Base-by-base conservation (phyloP, 768 basidiomycete genomes). In the Trametes sanguinea region DNA sequence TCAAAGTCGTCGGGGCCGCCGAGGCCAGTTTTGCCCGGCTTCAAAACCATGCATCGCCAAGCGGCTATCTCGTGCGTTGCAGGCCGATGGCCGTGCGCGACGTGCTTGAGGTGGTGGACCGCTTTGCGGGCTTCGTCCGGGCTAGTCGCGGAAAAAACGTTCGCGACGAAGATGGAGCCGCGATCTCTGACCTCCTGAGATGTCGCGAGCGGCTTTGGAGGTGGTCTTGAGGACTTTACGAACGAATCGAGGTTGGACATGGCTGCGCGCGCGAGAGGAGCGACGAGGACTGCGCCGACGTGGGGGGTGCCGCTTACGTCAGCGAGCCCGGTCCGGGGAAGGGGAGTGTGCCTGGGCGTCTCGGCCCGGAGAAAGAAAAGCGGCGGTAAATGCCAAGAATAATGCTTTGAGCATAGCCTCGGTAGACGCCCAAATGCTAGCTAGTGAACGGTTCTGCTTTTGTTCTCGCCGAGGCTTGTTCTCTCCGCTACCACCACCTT, bases 181-280 rank as follows among this genome's bases (percentile, higher is more conserved):
- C 89, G 82, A 75, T 92, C 92, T 33, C 86, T 80, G 56, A 93
- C 83, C 68, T 92, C 90, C 65, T 88, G 84, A 2, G 91, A 94
- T 30, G 81, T 83, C 33, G 80, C 76, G 6, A 85, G 60, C 2
- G 83, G 74, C 40, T 77, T 73, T 14, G 82, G 81, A 17, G 75
- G 72, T 16, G 81, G 78, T n/a, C 74, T 75, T 16, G 78, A 75
- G 35, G 75, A 76, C 32, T 75, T 72, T 8, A 89, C 72, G 67
- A 86, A 89, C 7, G 80, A 71, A 68, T 89, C 84, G 54, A 89
- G 76, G 55, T 69, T 82, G 13, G 77, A 69, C 74, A 71, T 69
- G 46, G 42, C 7, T 7, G 50, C 22, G 40, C 27, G 37, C 48
- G 32, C 37, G 47, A 42, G 17, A 30, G 42, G 4, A 32, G 42